Evolutionary conservation across 495 filamentous ascomycete genomes (phyloP), one percentile per base, ranked within the genome.

Genomic region (Daldinia bambusicola): DNA sequence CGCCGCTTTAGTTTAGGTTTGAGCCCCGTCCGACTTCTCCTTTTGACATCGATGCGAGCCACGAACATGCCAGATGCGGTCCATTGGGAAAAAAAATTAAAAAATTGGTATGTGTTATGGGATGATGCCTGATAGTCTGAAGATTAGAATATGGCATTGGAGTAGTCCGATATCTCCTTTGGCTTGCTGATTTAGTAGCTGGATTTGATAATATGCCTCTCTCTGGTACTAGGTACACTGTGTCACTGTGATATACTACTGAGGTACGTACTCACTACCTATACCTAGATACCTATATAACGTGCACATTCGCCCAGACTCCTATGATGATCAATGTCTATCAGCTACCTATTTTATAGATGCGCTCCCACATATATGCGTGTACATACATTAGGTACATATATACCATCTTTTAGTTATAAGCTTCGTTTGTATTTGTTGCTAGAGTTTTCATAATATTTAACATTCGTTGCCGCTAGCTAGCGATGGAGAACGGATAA

Each of bases 351-450:
- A 43, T 12, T 10, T 30, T 59, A 40, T 31, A 22, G 6, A 59
- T 53, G 13, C 6, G 26, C 12, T 30, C 30, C 13, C 34, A 40
- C 32, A 50, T 14, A 52, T 50, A 45, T 18, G n/a, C 18, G 26
- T 37, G 30, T 43, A 55, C 13, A 34, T 41, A 52, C 18, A 34
- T 18, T 14, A 31, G 0, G 7, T 57, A 1, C 6, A 58, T 52
- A 48, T 36, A 37, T 45, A 61, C 41, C 30, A 55, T 45, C 30
- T 31, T 45, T 9, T 56, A 31, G 26, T 63, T 68, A 70, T 63
- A n/a, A 70, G 55, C 58, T 67, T 74, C 59, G 55, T 67, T 67
- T 70, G 67, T 74, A 70, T 70, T 74, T 70, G 71, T 55, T 60
- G 32, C 40, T 67, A 74, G 63, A 43, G 59, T 69, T 63, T 74